phyloP scores from a whole-genome alignment of 1,284 basidiomycete genomes.

The Ustilago curta region DNA sequence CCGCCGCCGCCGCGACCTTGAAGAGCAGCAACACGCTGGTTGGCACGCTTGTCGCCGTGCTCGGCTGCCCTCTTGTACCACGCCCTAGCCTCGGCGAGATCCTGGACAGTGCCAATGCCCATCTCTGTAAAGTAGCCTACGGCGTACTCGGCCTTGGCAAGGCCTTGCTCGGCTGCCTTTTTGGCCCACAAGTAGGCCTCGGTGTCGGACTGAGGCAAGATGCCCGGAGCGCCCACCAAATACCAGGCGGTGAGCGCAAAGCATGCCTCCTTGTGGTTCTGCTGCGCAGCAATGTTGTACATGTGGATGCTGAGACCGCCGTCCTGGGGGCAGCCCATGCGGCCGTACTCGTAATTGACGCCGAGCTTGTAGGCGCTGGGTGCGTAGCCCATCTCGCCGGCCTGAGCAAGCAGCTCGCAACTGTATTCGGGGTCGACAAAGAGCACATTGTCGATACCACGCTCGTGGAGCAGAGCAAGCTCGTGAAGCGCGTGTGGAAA shows the following conservation, averaged over 20 bases:
- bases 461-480: conserved; percentile 90
- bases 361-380: conserved; percentile 95
- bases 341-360: conserved; percentile 99
- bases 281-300: conserved; percentile 83
- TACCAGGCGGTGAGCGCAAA: conserved; percentile 99
- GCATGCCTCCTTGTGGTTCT: conserved; percentile 94
- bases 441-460: conserved; percentile 94
- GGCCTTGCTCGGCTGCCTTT: conserved; percentile 68
- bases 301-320: conserved; percentile 97
- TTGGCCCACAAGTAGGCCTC: conserved; percentile 80
- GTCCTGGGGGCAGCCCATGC: conserved; percentile 98
- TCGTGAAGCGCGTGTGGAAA: conserved; percentile 97
- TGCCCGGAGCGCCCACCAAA: conserved; percentile 95
- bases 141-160: conserved; percentile 77
- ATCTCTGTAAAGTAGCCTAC: conserved; percentile 94
- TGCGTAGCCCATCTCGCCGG: conserved; percentile 93
- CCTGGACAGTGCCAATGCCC: conserved; percentile 70
- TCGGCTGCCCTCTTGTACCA: conserved; percentile 93
- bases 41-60: conserved; percentile 92
- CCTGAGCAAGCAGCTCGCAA: conserved; percentile 91
- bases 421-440: conserved; percentile 97
- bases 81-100: conserved; percentile 73
- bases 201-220: conserved; percentile 96
- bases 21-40: conserved; percentile 77
- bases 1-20: conserved; percentile 48